Conservation (phyloP, 768 basidiomycete genomes). For the Rhodotorula toruloides region DNA sequence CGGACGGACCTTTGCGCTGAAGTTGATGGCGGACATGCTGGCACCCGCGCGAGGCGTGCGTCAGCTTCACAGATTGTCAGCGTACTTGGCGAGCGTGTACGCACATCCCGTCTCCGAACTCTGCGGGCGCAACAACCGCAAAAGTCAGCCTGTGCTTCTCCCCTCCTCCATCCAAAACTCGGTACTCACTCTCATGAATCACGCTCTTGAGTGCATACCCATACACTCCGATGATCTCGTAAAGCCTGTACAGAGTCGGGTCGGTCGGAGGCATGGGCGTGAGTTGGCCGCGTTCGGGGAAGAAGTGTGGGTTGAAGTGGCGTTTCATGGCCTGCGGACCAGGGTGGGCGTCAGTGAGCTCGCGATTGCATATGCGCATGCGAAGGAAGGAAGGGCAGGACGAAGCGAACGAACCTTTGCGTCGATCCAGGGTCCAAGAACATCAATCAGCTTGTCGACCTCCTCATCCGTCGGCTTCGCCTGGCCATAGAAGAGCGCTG, state of each 20-base stretch:
- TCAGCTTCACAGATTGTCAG: no score
- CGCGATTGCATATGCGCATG: background rate
- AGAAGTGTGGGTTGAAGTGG: conserved; percentile 63
- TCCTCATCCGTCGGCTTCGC: conserved; percentile 66
- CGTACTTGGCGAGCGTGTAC: conserved; percentile 9
- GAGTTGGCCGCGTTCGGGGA: conserved; percentile 62
- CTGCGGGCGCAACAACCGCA: no score
- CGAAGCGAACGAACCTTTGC: conserved; percentile 27
- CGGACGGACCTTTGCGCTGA: background rate
- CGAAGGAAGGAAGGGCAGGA: background rate
- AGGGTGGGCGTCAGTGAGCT: background rate
- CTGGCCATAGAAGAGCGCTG: conserved; percentile 77
- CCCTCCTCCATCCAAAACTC: background rate
- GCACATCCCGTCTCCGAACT: conserved; percentile 1
- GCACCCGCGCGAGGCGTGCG: no score
- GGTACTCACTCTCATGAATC: background rate
- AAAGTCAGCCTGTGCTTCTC: no score
- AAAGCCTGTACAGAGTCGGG: conserved; percentile 73
- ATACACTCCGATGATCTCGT: conserved; percentile 51
- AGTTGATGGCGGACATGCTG: conserved; percentile 17
- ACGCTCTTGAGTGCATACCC: background rate
- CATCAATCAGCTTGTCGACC: conserved; percentile 53
- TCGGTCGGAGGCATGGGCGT: conserved; percentile 69
- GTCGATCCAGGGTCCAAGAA: conserved; percentile 48
- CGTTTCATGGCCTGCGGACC: conserved; percentile 46